Base-by-base conservation (phyloP, 169 alveolate species). In the Perkinsus olseni region DNA sequence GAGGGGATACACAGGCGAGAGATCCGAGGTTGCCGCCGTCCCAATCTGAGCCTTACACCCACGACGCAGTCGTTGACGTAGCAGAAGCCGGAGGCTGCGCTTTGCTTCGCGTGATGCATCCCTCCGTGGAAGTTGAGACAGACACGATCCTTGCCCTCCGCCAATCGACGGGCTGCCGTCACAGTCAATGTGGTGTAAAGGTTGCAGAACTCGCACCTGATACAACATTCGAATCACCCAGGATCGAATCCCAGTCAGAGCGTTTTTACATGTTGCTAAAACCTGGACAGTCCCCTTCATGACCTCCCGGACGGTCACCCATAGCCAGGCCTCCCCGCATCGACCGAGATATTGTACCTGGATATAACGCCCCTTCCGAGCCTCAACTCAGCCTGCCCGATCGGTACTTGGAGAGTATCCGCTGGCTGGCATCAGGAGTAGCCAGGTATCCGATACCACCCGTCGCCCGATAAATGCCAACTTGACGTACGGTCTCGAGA, bases 1-100 rank as follows among this genome's bases (percentile, higher is more conserved):
- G 36, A 6, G 36, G 50, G 11, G 11, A 3, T 40, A 62, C 17
- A 62, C n/a, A n/a, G n/a, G n/a, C 28, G 82, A 13, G 34, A 21
- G 8, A 4, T 8, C 82, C 1, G 28, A 62, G 34, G 17, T 28
- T 62, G 13, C 28, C 4, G 34, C 31, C 37, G 8, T 62, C 4
- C 82, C 17, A 8, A 62, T 4, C 31, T 62, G 28, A 28, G 82
- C 31, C 13, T 24, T 62, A 62, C 97, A 3, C 97, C 98, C 38
- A 98, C 93, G 13, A 98, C 99, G 93, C 98, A 96, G 94, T 98
- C 99, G 97, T 99, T 99, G 28, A 99, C 98, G 95, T 99, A 99
- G 94, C 99, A 99, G 97, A 99, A 99, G 3, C 99, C 99, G 74
- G 99, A 97, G 0, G 99, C 99, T 93, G 98, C 99, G 21, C 98